Evolutionary conservation across 345 rosid species (phyloP).

Genomic region (Salix caprea): DNA sequence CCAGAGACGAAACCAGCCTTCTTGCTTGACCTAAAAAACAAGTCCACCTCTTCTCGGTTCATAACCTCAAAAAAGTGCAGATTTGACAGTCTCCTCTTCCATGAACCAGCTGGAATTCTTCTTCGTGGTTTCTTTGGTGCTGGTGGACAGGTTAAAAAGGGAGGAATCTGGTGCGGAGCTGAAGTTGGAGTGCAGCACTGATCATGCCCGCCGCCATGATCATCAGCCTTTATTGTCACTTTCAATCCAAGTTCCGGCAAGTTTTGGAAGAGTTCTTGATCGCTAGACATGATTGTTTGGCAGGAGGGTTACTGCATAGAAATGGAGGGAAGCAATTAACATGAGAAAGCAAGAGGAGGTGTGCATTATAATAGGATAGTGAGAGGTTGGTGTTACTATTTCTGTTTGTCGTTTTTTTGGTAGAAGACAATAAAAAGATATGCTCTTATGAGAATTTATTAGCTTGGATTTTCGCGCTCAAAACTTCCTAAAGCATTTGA

Average conservation of each 20-base stretch:
- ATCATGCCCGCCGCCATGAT: neutral
- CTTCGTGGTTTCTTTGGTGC: slow-evolving; percentile 21
- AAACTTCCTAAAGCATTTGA: neutral
- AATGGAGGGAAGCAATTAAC: neutral
- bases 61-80: slow-evolving; percentile 28
- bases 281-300: neutral
- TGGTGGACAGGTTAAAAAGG: slow-evolving; percentile 21
- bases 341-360: neutral
- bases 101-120: slow-evolving; percentile 2
- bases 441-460: neutral
- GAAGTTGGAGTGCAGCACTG: slow-evolving; percentile 28
- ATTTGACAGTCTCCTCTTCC: slow-evolving; percentile 16
- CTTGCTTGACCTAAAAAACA: neutral
- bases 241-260: neutral
- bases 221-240: neutral
- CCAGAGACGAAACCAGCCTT: neutral
- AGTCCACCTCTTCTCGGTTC: slow-evolving; percentile 6
- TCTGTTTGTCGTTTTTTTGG: neutral
- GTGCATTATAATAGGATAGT: neutral
- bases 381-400: neutral
- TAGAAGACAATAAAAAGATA: neutral
- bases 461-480: neutral
- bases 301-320: neutral
- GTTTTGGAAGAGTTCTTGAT: neutral
- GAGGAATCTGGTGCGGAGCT: slow-evolving; percentile 23